These are phyloP conservation scores for Amylocarpus encephaloides DNA, from an alignment of 2,329 filamentous ascomycete species.

Conservation along the genomic window DNA sequence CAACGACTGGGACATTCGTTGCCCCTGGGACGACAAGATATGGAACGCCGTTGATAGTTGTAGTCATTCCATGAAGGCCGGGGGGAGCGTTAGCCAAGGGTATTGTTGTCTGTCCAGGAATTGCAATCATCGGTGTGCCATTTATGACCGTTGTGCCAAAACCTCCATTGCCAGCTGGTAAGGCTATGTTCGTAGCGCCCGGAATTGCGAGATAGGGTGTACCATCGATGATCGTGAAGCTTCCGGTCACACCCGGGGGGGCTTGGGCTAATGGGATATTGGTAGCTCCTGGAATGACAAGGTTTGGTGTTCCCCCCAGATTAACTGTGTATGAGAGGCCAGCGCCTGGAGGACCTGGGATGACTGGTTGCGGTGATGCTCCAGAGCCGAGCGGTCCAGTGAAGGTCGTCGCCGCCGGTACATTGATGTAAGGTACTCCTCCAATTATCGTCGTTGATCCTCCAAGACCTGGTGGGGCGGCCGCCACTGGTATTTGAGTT, in stretches of 20 bases:
- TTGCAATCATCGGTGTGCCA: constrained; percentile 7
- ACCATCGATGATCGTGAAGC: constrained; percentile 3
- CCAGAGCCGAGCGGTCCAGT: not conserved
- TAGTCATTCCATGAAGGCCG: constrained; percentile 6
- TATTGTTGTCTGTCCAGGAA: constrained; percentile 7
- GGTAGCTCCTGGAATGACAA: constrained; percentile 9
- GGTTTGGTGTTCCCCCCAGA: constrained; percentile 6
- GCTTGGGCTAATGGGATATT: constrained; percentile 9
- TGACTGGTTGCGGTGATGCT: not conserved
- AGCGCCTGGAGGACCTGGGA: not conserved
- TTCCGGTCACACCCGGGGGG: constrained; percentile 9
- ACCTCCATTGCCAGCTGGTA: not conserved
- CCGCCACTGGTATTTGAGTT: constrained; percentile 5
- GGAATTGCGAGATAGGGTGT: constrained; percentile 3
- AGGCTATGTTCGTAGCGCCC: not conserved
- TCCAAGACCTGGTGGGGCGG: constrained; percentile 6
- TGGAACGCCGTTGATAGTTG: constrained; percentile 10
- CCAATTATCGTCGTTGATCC: constrained; percentile 4
- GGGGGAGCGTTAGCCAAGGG: constrained; percentile 6
- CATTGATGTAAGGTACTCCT: constrained; percentile 4
- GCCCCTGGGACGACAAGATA: constrained; percentile 5
- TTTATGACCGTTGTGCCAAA: constrained; percentile 5
- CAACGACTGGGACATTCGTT: constrained; percentile 2
- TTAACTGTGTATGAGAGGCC: not conserved
- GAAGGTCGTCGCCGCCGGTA: constrained; percentile 8